Percentiles rank a stretch among this genome's conserved stretches.
Conservation (phyloP, 2,329 filamentous ascomycete species). For the Nothomitra cinnamomea region DNA sequence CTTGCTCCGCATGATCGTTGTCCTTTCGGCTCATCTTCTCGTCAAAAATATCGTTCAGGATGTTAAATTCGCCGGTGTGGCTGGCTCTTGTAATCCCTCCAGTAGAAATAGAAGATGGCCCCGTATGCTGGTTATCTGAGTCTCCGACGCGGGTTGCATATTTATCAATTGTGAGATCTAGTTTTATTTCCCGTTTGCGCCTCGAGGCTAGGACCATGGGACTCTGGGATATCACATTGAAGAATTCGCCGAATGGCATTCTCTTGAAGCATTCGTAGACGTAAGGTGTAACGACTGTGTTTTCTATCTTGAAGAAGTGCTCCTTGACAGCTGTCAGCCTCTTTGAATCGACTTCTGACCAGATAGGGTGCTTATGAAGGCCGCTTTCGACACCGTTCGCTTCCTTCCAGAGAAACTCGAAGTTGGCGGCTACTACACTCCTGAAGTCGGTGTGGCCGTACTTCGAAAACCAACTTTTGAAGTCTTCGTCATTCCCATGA, state of each 20-base stretch:
- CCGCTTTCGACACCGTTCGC: constrained; percentile 30
- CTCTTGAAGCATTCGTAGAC: constrained; percentile 46
- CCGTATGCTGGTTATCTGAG: neutral
- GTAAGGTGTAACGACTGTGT: constrained; percentile 55
- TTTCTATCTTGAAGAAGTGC: constrained; percentile 20
- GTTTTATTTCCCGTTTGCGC: neutral
- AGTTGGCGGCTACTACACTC: constrained; percentile 38
- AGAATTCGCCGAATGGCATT: constrained; percentile 35
- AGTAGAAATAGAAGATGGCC: neutral
- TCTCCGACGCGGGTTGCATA: neutral
- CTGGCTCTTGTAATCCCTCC: neutral
- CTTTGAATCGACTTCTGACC: constrained; percentile 20
- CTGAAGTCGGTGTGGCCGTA: constrained; percentile 43
- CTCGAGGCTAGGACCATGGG: neutral
- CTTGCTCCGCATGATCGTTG: neutral
- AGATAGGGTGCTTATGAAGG: constrained; percentile 19
- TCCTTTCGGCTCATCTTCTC: neutral
- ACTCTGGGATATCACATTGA: neutral
- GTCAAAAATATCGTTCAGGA: neutral
- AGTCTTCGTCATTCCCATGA: constrained; percentile 27
- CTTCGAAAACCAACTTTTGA: constrained; percentile 37
- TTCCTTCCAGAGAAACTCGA: constrained; percentile 50
- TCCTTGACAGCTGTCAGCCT: constrained; percentile 16
- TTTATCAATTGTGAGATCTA: neutral
- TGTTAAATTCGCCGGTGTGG: neutral